Base-by-base conservation (phyloP, 768 basidiomycete genomes). In the Pulveroboletus sp. region DNA sequence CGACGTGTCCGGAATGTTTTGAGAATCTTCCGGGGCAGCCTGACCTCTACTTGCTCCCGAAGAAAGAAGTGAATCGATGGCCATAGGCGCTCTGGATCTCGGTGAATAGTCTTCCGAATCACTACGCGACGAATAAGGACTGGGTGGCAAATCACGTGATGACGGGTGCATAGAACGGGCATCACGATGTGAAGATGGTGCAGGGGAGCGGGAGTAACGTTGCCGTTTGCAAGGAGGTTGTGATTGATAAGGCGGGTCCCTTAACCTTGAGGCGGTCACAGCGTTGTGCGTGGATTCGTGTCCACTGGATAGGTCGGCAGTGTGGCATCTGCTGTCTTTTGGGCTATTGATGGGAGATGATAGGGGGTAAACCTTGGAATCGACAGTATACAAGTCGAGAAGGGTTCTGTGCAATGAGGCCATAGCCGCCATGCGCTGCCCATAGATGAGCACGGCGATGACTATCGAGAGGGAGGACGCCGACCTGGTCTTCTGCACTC, bases 401-500 rank as follows among this genome's bases (percentile, higher is more conserved):
- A 90, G 74, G 9, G 83, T 80, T 41, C 80, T 79, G 56, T 89
- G 88, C 5, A 92, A 71, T 4, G 83, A 77, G 8, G 83, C 81
- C 34, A 85, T 61, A 35, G 88, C 80, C 14, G 89, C 84, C 40
- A 88, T 71, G 43, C 89, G 83, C 86, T 90, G 59, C 38, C 24
- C 13, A 27, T 7, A 16, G 2, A 26, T 65, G 31, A 64, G 53
- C 22, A 47, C 19, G 34, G 22, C 5, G 32, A 10, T 11, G 24
- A 26, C 35, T 43, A 52, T 31, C 43, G 47, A 45, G 38, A 47
- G 44, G 49, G 43, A 43, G 29, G 53, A 27, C 23, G 61, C 80
- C 35, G 56, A 90, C 91, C 80, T 95, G 88, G 64, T 96, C 93
- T 66, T 96, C 93, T 12, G 93, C 86, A 39, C 83, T 80, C 74